Percentiles rank a stretch among this genome's conserved stretches.
phyloP scores from a whole-genome alignment of 2,329 filamentous ascomycete genomes.

The Dendryphion nanum region DNA sequence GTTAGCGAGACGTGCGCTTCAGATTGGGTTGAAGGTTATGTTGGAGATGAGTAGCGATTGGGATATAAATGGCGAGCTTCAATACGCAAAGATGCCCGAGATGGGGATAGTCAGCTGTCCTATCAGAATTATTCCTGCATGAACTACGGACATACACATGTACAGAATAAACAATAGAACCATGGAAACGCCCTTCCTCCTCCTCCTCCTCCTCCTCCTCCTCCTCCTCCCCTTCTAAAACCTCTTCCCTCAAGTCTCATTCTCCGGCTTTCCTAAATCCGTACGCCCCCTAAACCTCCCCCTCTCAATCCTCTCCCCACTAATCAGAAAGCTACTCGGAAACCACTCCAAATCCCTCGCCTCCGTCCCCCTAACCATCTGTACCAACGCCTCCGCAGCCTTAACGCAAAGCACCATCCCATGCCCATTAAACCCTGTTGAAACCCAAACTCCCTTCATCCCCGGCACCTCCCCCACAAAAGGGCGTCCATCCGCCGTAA shows the following conservation, averaged over 20 bases:
- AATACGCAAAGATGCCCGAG: slow-evolving; percentile 5
- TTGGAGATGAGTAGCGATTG: slow-evolving; percentile 2
- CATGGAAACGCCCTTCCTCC: too few species aligned
- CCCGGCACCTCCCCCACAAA: slow-evolving; percentile 47
- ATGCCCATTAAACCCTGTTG: slow-evolving; percentile 64
- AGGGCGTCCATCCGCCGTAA: slow-evolving; percentile 51
- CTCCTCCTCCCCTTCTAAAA: too few species aligned
- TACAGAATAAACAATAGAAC: too few species aligned
- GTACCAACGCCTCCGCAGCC: slow-evolving; percentile 56
- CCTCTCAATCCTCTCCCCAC: slow-evolving; percentile 41
- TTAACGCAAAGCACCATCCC: slow-evolving; percentile 64
- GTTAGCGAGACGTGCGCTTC: slow-evolving; percentile 1
- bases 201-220: too few species aligned
- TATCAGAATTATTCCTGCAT: too few species aligned
- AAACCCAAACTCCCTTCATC: slow-evolving; percentile 51
- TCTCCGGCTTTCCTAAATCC: slow-evolving; percentile 18
- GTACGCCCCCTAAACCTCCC: slow-evolving; percentile 23
- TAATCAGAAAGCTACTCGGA: slow-evolving; percentile 52
- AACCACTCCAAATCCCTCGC: slow-evolving; percentile 50
- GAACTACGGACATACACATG: too few species aligned
- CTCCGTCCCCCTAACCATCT: slow-evolving; percentile 48
- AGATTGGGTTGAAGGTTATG: slow-evolving; percentile 1
- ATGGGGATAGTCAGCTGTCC: slow-evolving; percentile 6
- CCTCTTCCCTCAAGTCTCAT: too few species aligned
- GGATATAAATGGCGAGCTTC: slow-evolving; percentile 2